A percentile compares a stretch with the other conserved stretches of the same genome.
phyloP scores from a whole-genome alignment of 768 basidiomycete genomes.

The Solioccasus polychromus region DNA sequence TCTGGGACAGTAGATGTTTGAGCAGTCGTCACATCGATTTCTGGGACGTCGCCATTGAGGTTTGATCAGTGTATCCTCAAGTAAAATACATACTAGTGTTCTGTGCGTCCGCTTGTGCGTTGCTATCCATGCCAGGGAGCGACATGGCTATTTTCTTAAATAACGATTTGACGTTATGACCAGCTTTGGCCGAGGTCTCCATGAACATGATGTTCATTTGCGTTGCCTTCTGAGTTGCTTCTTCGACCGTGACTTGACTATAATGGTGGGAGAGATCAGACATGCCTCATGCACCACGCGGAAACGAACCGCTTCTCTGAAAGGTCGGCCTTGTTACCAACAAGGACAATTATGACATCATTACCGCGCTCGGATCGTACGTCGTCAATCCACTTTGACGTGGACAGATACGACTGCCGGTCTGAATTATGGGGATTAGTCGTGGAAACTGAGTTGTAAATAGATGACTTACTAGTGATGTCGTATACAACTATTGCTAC shows the following conservation, averaged over 20 bases:
- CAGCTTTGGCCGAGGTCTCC: slow-evolving; percentile 99
- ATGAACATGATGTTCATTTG: slow-evolving; percentile 96
- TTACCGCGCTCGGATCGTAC: slow-evolving; percentile 95
- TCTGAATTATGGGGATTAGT: slow-evolving; percentile 44
- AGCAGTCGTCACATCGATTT: slow-evolving; percentile 88
- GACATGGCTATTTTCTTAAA: slow-evolving; percentile 99
- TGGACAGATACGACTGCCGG: slow-evolving; percentile 97
- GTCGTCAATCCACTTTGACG: slow-evolving; percentile 99
- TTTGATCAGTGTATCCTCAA: not conserved
- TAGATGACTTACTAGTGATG: slow-evolving; percentile 78
- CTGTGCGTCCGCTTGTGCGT: slow-evolving; percentile 54
- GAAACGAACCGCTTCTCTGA: slow-evolving; percentile 90
- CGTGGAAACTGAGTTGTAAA: slow-evolving; percentile 2
- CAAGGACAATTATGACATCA: slow-evolving; percentile 97
- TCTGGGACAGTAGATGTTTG: slow-evolving; percentile 70
- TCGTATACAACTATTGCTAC: slow-evolving; percentile 99
- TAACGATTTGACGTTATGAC: slow-evolving; percentile 97
- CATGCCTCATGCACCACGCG: not conserved
- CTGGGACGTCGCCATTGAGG: slow-evolving; percentile 37
- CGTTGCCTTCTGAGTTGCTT: slow-evolving; percentile 88
- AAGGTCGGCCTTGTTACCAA: slow-evolving; percentile 98
- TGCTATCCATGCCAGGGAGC: slow-evolving; percentile 93
- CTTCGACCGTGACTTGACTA: slow-evolving; percentile 98
- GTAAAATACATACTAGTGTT: slow-evolving; percentile 40
- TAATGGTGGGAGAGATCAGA: slow-evolving; percentile 11